These are phyloP conservation scores for Trametes cubensis DNA, from an alignment of 768 basidiomycete genomes.

Conservation along the genomic window DNA sequence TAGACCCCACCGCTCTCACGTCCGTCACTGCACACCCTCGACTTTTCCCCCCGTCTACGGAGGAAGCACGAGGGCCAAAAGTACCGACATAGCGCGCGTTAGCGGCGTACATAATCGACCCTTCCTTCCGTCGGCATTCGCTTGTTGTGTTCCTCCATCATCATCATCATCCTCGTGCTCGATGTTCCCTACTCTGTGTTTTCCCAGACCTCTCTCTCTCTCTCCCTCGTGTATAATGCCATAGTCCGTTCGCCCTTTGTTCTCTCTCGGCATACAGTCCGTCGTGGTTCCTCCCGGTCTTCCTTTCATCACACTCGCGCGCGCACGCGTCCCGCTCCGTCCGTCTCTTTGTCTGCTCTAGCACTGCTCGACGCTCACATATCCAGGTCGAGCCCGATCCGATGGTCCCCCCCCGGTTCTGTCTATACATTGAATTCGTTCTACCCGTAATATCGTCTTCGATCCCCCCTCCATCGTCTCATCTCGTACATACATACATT, in stretches of 20 bases:
- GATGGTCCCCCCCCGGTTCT: background rate
- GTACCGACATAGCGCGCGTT: constrained; percentile 16
- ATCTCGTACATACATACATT: background rate
- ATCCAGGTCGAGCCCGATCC: constrained; percentile 22
- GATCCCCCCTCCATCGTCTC: background rate
- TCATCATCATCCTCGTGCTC: background rate
- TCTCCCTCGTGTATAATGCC: constrained; percentile 12
- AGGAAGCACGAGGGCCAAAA: constrained; percentile 10
- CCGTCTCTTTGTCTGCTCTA: constrained; percentile 11
- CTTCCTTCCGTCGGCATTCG: background rate
- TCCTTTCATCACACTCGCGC: background rate
- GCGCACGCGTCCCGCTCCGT: background rate
- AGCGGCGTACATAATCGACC: constrained; percentile 19
- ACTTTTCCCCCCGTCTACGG: background rate
- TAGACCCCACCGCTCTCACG: constrained; percentile 10
- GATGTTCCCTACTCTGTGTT: constrained; percentile 12
- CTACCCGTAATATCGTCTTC: background rate
- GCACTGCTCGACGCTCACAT: constrained; percentile 21
- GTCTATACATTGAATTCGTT: background rate
- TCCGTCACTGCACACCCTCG: constrained; percentile 4
- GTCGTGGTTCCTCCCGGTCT: background rate
- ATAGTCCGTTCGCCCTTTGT: background rate
- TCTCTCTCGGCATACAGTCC: background rate
- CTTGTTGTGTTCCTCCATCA: background rate
- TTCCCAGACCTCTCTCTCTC: background rate